These are phyloP conservation scores for Fraxinus cuspidata DNA, from an alignment of 257 asterid genomes.

Conservation along the genomic window DNA sequence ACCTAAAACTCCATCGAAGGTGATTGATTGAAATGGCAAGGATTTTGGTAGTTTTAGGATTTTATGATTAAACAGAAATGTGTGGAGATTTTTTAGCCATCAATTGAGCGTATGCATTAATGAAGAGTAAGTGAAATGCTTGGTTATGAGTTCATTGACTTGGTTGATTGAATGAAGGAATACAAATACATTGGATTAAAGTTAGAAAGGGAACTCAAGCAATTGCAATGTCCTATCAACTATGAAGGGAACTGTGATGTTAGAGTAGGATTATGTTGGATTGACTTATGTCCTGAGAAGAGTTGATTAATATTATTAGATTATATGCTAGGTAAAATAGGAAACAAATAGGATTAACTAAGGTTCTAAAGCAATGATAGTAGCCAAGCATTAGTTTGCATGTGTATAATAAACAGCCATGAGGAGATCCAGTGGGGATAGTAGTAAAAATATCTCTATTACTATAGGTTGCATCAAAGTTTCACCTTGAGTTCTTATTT, in stretches of 20 bases:
- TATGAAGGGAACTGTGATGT: not conserved
- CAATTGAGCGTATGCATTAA: not conserved
- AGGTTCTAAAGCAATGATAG: not conserved
- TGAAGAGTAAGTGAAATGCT: not conserved
- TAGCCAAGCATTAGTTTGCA: not conserved
- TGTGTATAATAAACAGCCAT: not conserved
- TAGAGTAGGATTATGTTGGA: not conserved
- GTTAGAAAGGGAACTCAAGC: not conserved
- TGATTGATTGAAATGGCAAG: not conserved
- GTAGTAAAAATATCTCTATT: not conserved
- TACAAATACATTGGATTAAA: not conserved
- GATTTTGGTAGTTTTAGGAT: not conserved
- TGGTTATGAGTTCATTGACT: not conserved
- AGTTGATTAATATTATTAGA: not conserved
- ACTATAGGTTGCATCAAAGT: not conserved
- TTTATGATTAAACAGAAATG: not conserved
- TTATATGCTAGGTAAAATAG: not conserved
- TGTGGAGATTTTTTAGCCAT: not conserved
- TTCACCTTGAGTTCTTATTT: not conserved
- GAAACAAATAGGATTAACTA: not conserved
- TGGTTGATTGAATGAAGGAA: not conserved
- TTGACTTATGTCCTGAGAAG: not conserved
- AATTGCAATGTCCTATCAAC: not conserved
- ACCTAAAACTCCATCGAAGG: too few relatives aligned
- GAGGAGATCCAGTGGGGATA: not conserved